phyloP scores from a whole-genome alignment of 2,329 filamentous ascomycete species.

The Colletotrichum sp. region DNA sequence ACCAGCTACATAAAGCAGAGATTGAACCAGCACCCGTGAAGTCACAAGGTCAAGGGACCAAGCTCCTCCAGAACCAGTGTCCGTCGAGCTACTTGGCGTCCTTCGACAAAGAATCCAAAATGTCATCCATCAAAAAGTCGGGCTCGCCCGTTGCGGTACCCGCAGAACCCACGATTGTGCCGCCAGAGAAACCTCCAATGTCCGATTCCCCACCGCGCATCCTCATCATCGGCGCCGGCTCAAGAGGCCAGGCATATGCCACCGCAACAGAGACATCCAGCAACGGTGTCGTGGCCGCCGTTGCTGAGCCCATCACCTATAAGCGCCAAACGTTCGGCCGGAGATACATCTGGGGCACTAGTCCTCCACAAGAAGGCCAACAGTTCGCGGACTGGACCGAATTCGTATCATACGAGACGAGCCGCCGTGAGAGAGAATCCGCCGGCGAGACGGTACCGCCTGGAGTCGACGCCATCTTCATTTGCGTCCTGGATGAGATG shows the following conservation, averaged over 20 bases:
- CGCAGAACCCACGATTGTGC: conserved; percentile 30
- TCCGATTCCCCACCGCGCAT: conserved; percentile 66
- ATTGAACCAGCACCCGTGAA: background rate
- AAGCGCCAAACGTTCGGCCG: conserved; percentile 76
- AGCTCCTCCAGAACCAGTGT: background rate
- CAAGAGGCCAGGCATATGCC: conserved; percentile 78
- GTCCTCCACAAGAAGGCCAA: conserved; percentile 61
- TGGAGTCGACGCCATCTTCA: conserved; percentile 67
- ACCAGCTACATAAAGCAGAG: background rate
- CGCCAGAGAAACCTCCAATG: conserved; percentile 46
- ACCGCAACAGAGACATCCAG: conserved; percentile 68
- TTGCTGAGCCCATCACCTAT: conserved; percentile 82
- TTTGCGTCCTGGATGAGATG: conserved; percentile 83
- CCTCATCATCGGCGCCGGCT: conserved; percentile 83
- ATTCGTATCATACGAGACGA: conserved; percentile 75
- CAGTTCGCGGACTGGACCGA: conserved; percentile 77
- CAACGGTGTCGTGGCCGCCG: conserved; percentile 73
- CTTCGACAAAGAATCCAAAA: background rate
- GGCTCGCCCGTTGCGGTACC: conserved; percentile 7
- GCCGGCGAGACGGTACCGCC: conserved; percentile 53
- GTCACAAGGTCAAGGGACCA: background rate
- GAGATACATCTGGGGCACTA: conserved; percentile 73
- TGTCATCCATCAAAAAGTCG: conserved; percentile 17
- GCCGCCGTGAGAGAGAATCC: conserved; percentile 59
- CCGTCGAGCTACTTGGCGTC: background rate